phyloP scores from a whole-genome alignment of 331 rosid species.

The Ulmus americana region DNA sequence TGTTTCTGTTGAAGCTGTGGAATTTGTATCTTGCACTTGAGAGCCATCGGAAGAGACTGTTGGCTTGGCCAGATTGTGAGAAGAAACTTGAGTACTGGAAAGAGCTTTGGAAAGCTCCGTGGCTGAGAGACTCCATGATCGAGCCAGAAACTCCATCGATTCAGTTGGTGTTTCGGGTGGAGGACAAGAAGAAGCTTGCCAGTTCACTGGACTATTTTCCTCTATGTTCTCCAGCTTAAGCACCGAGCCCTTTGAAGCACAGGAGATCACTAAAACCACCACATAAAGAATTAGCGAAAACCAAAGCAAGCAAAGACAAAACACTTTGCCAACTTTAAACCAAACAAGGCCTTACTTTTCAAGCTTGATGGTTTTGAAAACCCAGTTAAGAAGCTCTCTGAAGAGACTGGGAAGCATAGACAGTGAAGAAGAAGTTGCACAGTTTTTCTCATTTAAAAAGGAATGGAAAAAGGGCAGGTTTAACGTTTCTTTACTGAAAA shows the following conservation, averaged over 20 bases:
- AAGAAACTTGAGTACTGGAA: constrained; percentile 40
- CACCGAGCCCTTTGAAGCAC: constrained; percentile 43
- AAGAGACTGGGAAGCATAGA: constrained; percentile 23
- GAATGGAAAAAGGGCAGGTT: constrained; percentile 9
- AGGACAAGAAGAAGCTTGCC: constrained; percentile 33
- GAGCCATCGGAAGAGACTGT: constrained; percentile 23
- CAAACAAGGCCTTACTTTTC: constrained; percentile 36
- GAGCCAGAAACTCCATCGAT: constrained; percentile 89
- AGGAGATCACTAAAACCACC: constrained; percentile 50
- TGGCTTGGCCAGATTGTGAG: constrained; percentile 39
- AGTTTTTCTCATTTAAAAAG: constrained; percentile 40
- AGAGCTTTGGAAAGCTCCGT: constrained; percentile 79
- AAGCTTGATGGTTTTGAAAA: constrained; percentile 16
- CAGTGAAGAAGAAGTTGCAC: constrained; percentile 27
- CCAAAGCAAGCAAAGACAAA: background rate
- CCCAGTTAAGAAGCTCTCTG: constrained; percentile 9
- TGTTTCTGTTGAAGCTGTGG: constrained; percentile 42
- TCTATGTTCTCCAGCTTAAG: constrained; percentile 64
- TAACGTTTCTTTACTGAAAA: constrained; percentile 29
- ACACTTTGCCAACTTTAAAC: background rate
- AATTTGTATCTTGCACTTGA: constrained; percentile 27
- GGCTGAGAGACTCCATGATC: constrained; percentile 97
- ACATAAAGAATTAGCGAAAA: constrained; percentile 7
- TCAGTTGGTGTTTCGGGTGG: constrained; percentile 83
- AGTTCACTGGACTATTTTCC: constrained; percentile 48